Percentiles rank a stretch among this genome's conserved stretches.
Evolutionary conservation across 768 basidiomycete species (phyloP).

Genomic region (Mycena chlorophos): DNA sequence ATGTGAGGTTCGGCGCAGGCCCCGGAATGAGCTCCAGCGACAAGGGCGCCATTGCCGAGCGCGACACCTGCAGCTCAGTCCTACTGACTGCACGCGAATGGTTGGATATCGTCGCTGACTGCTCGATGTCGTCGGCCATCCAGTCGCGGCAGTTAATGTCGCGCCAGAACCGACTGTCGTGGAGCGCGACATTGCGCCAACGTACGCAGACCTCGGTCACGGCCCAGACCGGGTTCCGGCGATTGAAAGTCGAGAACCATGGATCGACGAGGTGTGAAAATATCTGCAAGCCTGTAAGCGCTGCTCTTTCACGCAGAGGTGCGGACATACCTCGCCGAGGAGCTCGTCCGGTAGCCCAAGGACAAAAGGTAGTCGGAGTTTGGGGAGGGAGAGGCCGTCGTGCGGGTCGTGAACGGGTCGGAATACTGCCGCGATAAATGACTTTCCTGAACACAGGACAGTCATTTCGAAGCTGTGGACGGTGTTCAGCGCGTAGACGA

Average conservation of each 20-base stretch:
- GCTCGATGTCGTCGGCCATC: neutral
- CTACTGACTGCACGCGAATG: neutral
- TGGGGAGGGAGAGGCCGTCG: neutral
- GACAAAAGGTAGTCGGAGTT: neutral
- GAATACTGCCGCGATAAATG: neutral
- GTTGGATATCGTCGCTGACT: neutral
- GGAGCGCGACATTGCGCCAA: neutral
- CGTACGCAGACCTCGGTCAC: neutral
- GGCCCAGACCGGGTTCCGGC: neutral
- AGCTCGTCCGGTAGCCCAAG: neutral
- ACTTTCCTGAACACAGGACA: neutral
- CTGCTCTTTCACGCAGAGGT: too few relatives aligned
- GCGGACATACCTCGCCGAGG: neutral
- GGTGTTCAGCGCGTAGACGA: neutral
- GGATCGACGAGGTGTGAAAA: neutral
- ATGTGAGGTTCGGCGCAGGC: neutral
- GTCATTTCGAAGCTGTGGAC: neutral
- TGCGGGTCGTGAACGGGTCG: neutral
- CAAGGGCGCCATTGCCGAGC: neutral
- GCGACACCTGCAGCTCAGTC: neutral
- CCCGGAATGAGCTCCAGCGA: neutral
- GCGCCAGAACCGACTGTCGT: neutral
- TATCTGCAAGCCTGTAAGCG: too few relatives aligned
- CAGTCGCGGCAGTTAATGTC: neutral
- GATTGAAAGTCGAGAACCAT: neutral